phyloP scores from a whole-genome alignment of 306 rosid genomes.

The Malus domestica region ASM211411v1 NC_041799.1:31169001-31169500 shows the following conservation, averaged over 20 bases:
- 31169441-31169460: neutral
- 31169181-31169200: neutral
- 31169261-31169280: slow-evolving; percentile 2
- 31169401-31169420: no score
- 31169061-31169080: no score
- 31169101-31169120: neutral
- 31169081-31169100: neutral
- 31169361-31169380: neutral
- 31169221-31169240: neutral
- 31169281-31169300: slow-evolving; percentile 4
- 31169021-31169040: no score
- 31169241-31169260: neutral
- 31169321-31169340: neutral
- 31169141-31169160: neutral
- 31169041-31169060: no score
- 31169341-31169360: neutral
- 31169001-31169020: no score
- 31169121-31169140: neutral
- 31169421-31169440: neutral
- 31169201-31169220: neutral
- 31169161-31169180: slow-evolving; percentile 10
- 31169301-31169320: neutral
- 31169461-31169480: neutral
- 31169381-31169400: neutral
- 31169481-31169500: neutral